Conservation (phyloP, 2,329 filamentous ascomycete genomes). For the Claviceps spartinae region DNA sequence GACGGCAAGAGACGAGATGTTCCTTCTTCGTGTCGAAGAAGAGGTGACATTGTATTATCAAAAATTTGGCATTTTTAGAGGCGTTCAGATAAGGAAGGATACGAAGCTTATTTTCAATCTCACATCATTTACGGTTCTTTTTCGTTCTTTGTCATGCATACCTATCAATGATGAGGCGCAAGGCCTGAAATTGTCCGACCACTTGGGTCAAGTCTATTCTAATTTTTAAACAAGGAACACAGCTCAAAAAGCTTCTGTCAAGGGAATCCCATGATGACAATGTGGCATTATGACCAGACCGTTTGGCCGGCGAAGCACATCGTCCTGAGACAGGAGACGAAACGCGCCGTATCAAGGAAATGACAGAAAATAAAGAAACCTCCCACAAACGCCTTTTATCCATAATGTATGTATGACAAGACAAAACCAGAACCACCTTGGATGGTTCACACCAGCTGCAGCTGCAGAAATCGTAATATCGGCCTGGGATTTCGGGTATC, state of each 20-base stretch:
- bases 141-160: background rate
- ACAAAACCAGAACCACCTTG: background rate
- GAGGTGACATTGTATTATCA: constrained; percentile 20
- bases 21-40: constrained; percentile 9
- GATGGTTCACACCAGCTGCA: background rate
- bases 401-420: background rate
- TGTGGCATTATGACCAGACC: background rate
- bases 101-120: constrained; percentile 5
- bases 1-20: background rate
- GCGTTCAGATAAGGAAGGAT: constrained; percentile 18
- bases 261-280: background rate
- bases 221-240: background rate
- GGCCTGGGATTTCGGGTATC: constrained; percentile 1
- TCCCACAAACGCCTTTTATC: background rate
- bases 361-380: background rate
- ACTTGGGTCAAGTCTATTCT: background rate
- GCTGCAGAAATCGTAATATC: background rate
- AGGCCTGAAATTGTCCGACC: background rate
- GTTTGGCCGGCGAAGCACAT: background rate
- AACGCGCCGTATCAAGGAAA: background rate
- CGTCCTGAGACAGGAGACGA: background rate
- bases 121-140: background rate
- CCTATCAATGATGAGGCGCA: background rate
- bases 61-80: constrained; percentile 20
- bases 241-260: background rate